These are phyloP conservation scores for Fonsecaea pedrosoi DNA, from an alignment of 2,329 filamentous ascomycete genomes.

Conservation along the genomic window DNA sequence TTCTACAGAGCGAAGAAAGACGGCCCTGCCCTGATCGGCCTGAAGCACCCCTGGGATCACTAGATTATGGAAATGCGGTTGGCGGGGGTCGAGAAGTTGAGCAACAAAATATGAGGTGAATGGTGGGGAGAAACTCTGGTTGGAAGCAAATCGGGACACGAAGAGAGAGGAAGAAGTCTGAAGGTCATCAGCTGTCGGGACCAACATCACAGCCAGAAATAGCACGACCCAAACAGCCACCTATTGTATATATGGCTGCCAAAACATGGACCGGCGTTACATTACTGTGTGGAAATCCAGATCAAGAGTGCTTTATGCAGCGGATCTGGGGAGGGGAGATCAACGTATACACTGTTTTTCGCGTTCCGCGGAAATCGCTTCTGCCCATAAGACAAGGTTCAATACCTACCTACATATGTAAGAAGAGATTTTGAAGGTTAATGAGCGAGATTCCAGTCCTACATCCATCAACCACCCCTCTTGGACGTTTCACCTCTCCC, in stretches of 20 bases:
- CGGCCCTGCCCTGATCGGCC: constrained; percentile 85
- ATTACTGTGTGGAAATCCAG: background rate
- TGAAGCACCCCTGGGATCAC: constrained; percentile 97
- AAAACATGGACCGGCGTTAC: background rate
- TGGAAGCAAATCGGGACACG: background rate
- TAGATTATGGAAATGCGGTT: constrained; percentile 51
- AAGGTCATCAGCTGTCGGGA: background rate
- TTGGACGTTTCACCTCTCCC: background rate
- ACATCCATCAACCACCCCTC: background rate
- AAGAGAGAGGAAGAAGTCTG: background rate
- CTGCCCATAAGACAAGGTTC: background rate
- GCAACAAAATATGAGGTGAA: background rate
- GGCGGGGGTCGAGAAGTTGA: background rate
- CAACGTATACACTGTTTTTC: background rate
- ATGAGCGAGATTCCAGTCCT: background rate
- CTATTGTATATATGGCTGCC: background rate
- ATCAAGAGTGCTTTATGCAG: background rate
- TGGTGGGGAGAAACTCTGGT: background rate
- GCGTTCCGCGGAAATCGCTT: background rate
- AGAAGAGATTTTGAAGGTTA: background rate
- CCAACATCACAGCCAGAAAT: background rate
- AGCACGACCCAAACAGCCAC: background rate
- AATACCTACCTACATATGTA: background rate
- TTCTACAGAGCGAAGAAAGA: constrained; percentile 98
- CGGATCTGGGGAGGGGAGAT: background rate